Evolutionary conservation across 129 eudicot species (phyloP), one percentile per base, ranked within the genome.

Genomic region (Flaveria robusta): DNA sequence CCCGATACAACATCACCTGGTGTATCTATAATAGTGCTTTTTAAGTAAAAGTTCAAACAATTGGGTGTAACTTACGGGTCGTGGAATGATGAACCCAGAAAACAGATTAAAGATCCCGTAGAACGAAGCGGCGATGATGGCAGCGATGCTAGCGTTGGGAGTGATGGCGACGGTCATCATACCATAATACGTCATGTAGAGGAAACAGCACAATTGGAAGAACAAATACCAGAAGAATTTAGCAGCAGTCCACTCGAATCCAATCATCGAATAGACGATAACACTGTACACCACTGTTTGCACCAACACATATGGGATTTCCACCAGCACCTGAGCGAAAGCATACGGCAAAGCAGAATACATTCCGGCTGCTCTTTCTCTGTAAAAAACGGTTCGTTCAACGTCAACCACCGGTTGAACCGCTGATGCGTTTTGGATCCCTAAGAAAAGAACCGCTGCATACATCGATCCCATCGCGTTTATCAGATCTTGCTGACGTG

Each of bases 321-420:
- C 89, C 9, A 79, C 81, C 69, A 86, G 34, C 54, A 79, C 81
- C 75, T 86, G 90, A 13, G 87, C 83, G 39, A 86, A 83, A 43
- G 85, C 90, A 62, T 86, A 86, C 5, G 90, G 81, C 56, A 86
- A 20, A 45, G 87, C 87, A 9, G 87, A 84, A 73, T 84, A 84
- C 87, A 81, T 84, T 67, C 87, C 89, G 0, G 89, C 89, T 5
- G 86, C 86, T 79, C 86, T 50, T 79, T 85, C 89, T 62, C 89
- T 79, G 26, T 85, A 85, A 51, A 78, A 85, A 37, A 85, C 89
- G 1, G 89, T 85, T 1, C 89, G 77, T 43, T 85, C 89, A 4
- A 85, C 52, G 2, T 77, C 86, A 3, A 82, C 86, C 24, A 85
- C 89, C 0, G 89, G 89, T 64, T 85, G 86, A 16, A 82, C 89